Evolutionary conservation across 805 yeast species (phyloP), one percentile per base, ranked within the genome.

Genomic region (Ogataea ramenticola): DNA sequence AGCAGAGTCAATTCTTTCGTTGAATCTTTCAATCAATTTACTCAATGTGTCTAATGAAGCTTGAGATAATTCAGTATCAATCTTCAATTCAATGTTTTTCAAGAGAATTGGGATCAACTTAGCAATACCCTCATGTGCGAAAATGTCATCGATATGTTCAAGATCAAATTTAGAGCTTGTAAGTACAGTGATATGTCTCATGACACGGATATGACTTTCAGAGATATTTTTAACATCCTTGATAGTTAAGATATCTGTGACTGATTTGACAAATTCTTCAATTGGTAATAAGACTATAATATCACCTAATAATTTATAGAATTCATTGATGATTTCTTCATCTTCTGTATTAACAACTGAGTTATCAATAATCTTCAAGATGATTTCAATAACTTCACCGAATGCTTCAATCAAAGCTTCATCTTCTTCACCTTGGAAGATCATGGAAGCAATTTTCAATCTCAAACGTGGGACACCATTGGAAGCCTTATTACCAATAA

Each of bases 241-340:
- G 10, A 49, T 53, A 4, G 53, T 52, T 36, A 68, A 56, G 49
- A 76, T 67, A 0, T 69, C 60, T 19, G 64, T 65, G 21, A 85
- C 72, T 1, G 95, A 77, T 16, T 71, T 67, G 26, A 83, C 82
- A 59, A 86, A 90, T 50, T 79, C 75, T 48, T 73, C 73, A 49
- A 89, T 75, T 27, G 98, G 96, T 43, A 91, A 67, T 48, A 88
- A 68, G 46, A 79, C 79, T 46, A 91, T 66, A 49, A 82, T 66
- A 50, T 76, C 77, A 30, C 79, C 76, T 49, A 91, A 68, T 41
- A 86, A 62, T 24, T 68, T 71, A 57, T 79, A 78, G 43, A 82
- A 63, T 30, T 66, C 68, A 36, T 56, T 60, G 17, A 71, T 64
- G 21, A 71, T 63, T 31, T 64, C 67, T 15, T 61, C 60, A 29